A percentile compares a stretch with the other conserved stretches of the same genome.
phyloP scores from a whole-genome alignment of 2,329 filamentous ascomycete species.

The Penicillium decumbens region DNA sequence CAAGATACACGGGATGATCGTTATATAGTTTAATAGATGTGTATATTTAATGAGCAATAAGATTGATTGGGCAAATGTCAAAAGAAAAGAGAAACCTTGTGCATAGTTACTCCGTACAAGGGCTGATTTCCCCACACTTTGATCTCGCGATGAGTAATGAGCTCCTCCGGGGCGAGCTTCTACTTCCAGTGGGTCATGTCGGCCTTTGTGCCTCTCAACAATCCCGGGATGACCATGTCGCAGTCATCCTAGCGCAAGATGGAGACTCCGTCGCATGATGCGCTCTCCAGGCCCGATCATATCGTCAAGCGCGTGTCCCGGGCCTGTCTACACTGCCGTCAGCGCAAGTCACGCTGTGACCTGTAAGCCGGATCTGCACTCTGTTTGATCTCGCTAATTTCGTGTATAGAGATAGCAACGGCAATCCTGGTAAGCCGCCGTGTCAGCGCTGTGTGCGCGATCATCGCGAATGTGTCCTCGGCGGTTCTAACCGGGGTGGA shows the following conservation, averaged over 20 bases:
- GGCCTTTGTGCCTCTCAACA: slow-evolving; percentile 9
- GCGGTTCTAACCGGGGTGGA: slow-evolving; percentile 56
- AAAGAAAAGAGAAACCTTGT: too few relatives aligned
- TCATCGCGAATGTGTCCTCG: slow-evolving; percentile 55
- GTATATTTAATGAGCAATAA: too few relatives aligned
- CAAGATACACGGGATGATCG: neutral
- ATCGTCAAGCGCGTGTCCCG: slow-evolving; percentile 46
- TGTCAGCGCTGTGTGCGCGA: slow-evolving; percentile 57
- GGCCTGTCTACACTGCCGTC: slow-evolving; percentile 48
- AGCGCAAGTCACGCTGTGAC: slow-evolving; percentile 50
- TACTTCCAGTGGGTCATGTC: slow-evolving; percentile 7
- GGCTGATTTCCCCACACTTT: slow-evolving; percentile 3
- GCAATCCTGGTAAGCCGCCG: slow-evolving; percentile 49
- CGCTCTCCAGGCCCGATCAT: slow-evolving; percentile 22
- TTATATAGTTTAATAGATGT: neutral
- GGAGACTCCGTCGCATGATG: slow-evolving; percentile 14
- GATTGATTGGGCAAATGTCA: neutral
- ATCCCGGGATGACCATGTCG: slow-evolving; percentile 6
- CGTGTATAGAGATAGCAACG: slow-evolving; percentile 41
- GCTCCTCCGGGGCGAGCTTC: slow-evolving; percentile 1
- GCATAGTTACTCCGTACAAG: neutral
- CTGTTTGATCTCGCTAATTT: slow-evolving; percentile 17
- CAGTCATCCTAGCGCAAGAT: slow-evolving; percentile 12
- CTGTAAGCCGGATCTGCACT: slow-evolving; percentile 40
- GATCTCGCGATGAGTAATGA: slow-evolving; percentile 13